These are phyloP conservation scores for Tylopilus intermedius DNA, from an alignment of 768 basidiomycete species.

Conservation along the genomic window DNA sequence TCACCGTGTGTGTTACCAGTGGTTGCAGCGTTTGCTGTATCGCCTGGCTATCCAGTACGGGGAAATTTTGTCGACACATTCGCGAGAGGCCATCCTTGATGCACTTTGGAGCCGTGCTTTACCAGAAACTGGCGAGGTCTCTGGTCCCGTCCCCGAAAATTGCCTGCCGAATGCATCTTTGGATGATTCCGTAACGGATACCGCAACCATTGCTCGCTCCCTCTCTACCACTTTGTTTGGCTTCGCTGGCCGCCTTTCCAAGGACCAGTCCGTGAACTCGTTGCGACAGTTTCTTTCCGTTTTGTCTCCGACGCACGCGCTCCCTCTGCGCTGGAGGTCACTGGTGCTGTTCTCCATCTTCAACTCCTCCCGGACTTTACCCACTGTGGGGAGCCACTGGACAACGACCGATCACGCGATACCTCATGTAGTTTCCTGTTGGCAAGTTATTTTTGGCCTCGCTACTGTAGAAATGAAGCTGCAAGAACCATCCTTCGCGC, in stretches of 20 bases:
- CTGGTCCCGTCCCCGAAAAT: not conserved
- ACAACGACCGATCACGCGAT: not conserved
- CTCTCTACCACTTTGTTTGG: slow-evolving; percentile 14
- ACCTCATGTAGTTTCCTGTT: slow-evolving; percentile 19
- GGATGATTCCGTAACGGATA: slow-evolving; percentile 3
- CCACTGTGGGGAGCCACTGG: not conserved
- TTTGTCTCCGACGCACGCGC: slow-evolving; percentile 30
- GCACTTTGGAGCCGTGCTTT: slow-evolving; percentile 34
- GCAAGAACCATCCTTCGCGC: not conserved
- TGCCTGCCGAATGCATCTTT: not conserved
- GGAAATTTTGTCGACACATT: slow-evolving; percentile 17
- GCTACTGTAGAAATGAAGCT: slow-evolving; percentile 33
- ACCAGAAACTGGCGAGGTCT: not conserved
- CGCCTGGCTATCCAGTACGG: slow-evolving; percentile 31
- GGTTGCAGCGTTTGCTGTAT: slow-evolving; percentile 41
- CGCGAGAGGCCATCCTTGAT: slow-evolving; percentile 34
- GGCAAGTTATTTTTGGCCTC: slow-evolving; percentile 42
- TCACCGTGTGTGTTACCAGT: slow-evolving; percentile 31
- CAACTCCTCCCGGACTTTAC: slow-evolving; percentile 6
- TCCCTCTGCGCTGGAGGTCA: slow-evolving; percentile 40
- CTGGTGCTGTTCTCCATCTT: slow-evolving; percentile 36
- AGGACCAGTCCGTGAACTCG: not conserved
- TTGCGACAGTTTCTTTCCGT: slow-evolving; percentile 8
- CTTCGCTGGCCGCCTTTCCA: not conserved
- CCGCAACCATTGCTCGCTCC: slow-evolving; percentile 11